Conservation (phyloP, 2,329 filamentous ascomycete species). For the Arthrobotrys sinensis region DNA sequence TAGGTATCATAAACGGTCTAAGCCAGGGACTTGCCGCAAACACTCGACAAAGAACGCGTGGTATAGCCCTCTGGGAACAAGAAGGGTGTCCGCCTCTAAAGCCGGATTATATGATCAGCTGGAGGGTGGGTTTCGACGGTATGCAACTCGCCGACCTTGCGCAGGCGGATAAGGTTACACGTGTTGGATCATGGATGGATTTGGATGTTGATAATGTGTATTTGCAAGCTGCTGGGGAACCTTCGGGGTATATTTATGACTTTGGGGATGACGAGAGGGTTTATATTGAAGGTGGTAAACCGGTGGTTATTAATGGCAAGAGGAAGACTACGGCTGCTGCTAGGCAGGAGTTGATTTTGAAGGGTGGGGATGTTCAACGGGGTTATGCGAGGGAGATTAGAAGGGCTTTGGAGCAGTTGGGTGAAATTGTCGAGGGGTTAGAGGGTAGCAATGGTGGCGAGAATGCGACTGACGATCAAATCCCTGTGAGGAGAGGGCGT, state of each 20-base stretch:
- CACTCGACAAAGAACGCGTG: slow-evolving; percentile 19
- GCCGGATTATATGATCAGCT: slow-evolving; percentile 44
- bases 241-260: slow-evolving; percentile 29
- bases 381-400: not conserved
- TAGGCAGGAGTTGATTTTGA: slow-evolving; percentile 1
- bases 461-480: not conserved
- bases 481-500: no score
- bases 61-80: slow-evolving; percentile 34
- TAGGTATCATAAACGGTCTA: slow-evolving; percentile 42
- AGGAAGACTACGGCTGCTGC: not conserved
- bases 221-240: not conserved
- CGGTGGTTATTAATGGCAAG: slow-evolving; percentile 12
- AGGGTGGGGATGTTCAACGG: not conserved
- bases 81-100: slow-evolving; percentile 3
- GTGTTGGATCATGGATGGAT: slow-evolving; percentile 39
- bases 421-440: not conserved
- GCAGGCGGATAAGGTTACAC: not conserved
- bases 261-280: not conserved
- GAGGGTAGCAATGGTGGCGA: not conserved
- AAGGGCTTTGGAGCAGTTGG: not conserved
- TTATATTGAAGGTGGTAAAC: slow-evolving; percentile 15
- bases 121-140: slow-evolving; percentile 1
- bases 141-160: slow-evolving; percentile 44
- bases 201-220: slow-evolving; percentile 25
- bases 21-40: slow-evolving; percentile 17